These are phyloP conservation scores for Plasmodium adleri DNA, from an alignment of 169 alveolate species.

Conservation along the genomic window DNA sequence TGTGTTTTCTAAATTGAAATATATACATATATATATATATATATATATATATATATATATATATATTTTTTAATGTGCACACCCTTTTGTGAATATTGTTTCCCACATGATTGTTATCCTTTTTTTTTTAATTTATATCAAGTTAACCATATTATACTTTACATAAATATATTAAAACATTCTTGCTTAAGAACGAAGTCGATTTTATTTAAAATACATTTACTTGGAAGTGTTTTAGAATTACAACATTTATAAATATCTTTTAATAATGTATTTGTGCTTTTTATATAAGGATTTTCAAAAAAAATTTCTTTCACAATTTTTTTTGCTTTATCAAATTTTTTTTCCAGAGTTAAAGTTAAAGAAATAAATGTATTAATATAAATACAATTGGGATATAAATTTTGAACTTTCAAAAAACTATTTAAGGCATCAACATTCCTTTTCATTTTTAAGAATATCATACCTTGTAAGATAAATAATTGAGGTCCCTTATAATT, in stretches of 20 bases:
- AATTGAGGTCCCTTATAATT: constrained; percentile 31
- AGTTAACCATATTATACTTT: too few species aligned
- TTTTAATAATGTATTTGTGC: constrained; percentile 25
- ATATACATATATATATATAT: too few species aligned
- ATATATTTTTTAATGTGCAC: too few species aligned
- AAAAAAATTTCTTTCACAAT: constrained; percentile 45
- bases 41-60: too few species aligned
- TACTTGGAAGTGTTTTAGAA: constrained; percentile 34
- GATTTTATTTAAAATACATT: constrained; percentile 31
- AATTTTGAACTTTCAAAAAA: constrained; percentile 59
- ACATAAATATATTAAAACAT: too few species aligned
- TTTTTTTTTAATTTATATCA: too few species aligned
- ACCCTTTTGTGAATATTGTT: too few species aligned
- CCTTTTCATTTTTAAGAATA: constrained; percentile 66
- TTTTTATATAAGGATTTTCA: neutral
- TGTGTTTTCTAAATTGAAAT: too few species aligned
- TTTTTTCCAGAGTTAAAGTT: constrained; percentile 41
- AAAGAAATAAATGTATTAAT: constrained; percentile 44
- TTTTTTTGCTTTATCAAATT: constrained; percentile 48
- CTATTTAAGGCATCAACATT: constrained; percentile 66
- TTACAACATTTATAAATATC: constrained; percentile 60
- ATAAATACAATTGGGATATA: constrained; percentile 36
- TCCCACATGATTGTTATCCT: too few species aligned
- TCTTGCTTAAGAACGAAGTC: constrained; percentile 33
- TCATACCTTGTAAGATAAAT: constrained; percentile 60